Base-by-base conservation (phyloP, 2,329 filamentous ascomycete genomes). In the Curvularia sp. region DNA sequence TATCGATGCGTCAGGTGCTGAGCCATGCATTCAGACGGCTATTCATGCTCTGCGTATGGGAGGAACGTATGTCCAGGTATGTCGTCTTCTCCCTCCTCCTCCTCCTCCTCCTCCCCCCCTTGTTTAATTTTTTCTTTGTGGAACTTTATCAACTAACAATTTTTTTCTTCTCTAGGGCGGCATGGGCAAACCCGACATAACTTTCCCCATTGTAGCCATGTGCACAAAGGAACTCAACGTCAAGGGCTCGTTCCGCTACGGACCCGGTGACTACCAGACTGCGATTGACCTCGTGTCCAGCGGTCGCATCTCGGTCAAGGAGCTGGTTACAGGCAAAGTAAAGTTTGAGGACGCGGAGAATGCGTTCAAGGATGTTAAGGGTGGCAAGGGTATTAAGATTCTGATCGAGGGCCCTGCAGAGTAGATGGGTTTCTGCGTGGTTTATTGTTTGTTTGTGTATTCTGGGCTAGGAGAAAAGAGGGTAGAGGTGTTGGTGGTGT, bases 241-340 rank as follows among this genome's bases (percentile, higher is more conserved):
- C 47, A 91, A 89, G 74, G 94, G 94, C 22, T 93, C 89, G 62
- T 98, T 98, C 84, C 87, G 94, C 39, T 98, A 98, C 78, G 89
- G 89, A 3, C 86, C 87, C 54, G 93, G 93, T 20, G 94, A 97
- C 78, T 98, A 97, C 79, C 86, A 88, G 74, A 86, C 93, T 6
- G 92, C 92, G 4, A 84, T 97, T 46, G 87, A 92, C 63, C 83
- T 98, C 61, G 87, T 97, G 1, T 84, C 85, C 7, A 84, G 80
- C 26, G 91, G 91, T 49, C 87, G 86, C 75, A 86, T 98, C 41
- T 82, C 83, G 55, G 85, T 88, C 31, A 96, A 96, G 86, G 86
- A 86, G 76, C 82, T 98, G 61, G 88, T 98, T 64, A 92, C 90
- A 13, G 85, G 85, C 30, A 87, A 88, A 28, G 92, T 97, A 51